These are phyloP conservation scores for Termitomyces sp. DNA, from an alignment of 1,284 basidiomycete genomes.

Conservation along the genomic window DNA sequence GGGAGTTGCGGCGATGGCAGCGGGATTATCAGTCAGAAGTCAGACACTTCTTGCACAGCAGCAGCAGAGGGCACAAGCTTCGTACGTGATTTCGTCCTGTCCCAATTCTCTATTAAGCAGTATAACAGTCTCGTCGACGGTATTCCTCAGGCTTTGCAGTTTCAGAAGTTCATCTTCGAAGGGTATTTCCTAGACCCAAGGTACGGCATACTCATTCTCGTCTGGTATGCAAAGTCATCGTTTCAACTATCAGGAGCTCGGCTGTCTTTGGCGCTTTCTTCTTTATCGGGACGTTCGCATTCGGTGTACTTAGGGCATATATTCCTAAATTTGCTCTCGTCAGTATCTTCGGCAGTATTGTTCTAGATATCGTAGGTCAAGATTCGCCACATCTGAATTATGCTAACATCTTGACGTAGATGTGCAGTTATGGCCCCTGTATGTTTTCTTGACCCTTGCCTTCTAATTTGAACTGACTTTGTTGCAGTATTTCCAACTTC, in stretches of 20 bases:
- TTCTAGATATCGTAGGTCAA: conserved; percentile 46
- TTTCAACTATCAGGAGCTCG: conserved; percentile 34
- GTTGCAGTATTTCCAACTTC: conserved; percentile 52
- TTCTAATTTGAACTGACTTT: not conserved
- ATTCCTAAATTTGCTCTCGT: conserved; percentile 56
- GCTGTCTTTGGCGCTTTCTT: conserved; percentile 70
- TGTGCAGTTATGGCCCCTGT: conserved; percentile 45
- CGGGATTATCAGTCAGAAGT: conserved; percentile 52
- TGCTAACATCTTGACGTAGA: conserved; percentile 20
- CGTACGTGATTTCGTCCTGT: conserved; percentile 15
- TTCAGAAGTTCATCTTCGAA: conserved; percentile 49
- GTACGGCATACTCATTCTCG: conserved; percentile 20
- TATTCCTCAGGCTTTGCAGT: conserved; percentile 45
- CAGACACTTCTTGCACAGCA: conserved; percentile 44
- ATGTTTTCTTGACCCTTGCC: conserved; percentile 11
- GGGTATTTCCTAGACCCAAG: conserved; percentile 66
- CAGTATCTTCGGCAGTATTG: conserved; percentile 54
- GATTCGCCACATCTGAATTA: not conserved
- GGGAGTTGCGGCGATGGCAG: conserved; percentile 68
- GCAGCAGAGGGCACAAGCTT: conserved; percentile 38
- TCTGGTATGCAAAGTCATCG: not conserved
- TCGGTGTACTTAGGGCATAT: conserved; percentile 58
- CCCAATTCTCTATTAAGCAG: not conserved
- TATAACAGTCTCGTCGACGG: conserved; percentile 36
- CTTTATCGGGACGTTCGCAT: conserved; percentile 55